Evolutionary conservation across 2,329 filamentous ascomycete genomes (phyloP).

Genomic region (Paecilomyces sp.): DNA sequence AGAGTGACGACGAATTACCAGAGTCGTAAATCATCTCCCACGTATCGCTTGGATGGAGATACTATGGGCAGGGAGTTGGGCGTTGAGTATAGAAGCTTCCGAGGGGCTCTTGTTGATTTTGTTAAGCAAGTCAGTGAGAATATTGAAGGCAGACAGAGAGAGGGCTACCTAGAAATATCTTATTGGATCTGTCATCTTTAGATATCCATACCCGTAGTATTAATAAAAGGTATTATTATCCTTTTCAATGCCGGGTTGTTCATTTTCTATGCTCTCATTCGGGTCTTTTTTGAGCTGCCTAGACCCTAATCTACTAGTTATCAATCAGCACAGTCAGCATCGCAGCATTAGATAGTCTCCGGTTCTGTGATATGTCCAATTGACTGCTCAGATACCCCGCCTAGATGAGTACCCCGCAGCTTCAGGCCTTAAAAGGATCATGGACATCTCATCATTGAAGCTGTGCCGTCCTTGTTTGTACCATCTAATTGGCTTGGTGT

Average conservation of each 20-base stretch:
- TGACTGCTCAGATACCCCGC: not conserved
- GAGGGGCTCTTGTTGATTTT: not conserved
- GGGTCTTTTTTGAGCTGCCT: too few species aligned
- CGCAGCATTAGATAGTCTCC: not conserved
- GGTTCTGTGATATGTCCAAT: not conserved
- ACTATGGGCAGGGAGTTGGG: not conserved
- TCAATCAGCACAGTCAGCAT: not conserved
- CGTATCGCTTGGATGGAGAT: not conserved
- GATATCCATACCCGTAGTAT: not conserved
- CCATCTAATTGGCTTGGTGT: too few species aligned
- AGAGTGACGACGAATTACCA: slow-evolving; percentile 24
- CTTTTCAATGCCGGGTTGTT: not conserved
- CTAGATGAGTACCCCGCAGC: not conserved
- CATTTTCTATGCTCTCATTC: not conserved
- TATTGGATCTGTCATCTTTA: not conserved
- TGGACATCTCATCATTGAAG: too few species aligned
- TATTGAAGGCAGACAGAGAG: not conserved
- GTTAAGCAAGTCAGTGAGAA: not conserved
- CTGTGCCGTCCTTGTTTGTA: not conserved
- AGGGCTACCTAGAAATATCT: not conserved
- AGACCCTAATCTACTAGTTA: not conserved
- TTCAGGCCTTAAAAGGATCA: not conserved
- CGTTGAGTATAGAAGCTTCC: not conserved
- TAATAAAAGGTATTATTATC: not conserved
- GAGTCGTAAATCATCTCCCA: not conserved